Evolutionary conservation across 192 early-diverging fungal genomes (phyloP).

Genomic region (Mortierella hygrophila): DNA sequence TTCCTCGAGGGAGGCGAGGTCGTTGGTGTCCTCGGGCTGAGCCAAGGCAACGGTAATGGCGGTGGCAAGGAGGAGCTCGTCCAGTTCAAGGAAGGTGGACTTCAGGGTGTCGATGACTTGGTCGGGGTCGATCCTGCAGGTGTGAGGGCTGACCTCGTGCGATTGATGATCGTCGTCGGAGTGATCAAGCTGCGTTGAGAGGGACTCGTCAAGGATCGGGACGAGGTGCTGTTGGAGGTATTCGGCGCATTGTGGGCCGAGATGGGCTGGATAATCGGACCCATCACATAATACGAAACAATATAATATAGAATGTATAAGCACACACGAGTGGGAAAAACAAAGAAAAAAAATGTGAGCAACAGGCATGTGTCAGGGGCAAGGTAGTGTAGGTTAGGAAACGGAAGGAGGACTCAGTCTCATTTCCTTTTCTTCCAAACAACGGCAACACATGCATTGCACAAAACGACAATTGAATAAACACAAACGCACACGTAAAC

Average conservation of each 20-base stretch:
- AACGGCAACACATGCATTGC: too few species aligned
- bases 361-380: background rate
- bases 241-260: slow-evolving; percentile 52
- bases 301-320: background rate
- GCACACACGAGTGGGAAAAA: slow-evolving; percentile 5
- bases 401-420: too few species aligned
- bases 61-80: slow-evolving; percentile 45
- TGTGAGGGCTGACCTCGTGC: slow-evolving; percentile 16
- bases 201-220: slow-evolving; percentile 48
- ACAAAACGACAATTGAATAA: too few species aligned
- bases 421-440: too few species aligned
- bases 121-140: slow-evolving; percentile 45
- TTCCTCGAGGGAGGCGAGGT: slow-evolving; percentile 17
- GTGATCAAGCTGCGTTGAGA: slow-evolving; percentile 46
- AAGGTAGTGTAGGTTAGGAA: background rate
- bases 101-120: slow-evolving; percentile 54
- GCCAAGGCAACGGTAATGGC: slow-evolving; percentile 44
- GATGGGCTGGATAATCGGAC: slow-evolving; percentile 22
- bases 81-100: slow-evolving; percentile 47
- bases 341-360: background rate
- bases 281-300: background rate
- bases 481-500: too few species aligned
- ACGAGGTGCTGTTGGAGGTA: slow-evolving; percentile 50
- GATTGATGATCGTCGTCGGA: slow-evolving; percentile 32
- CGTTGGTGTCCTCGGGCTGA: slow-evolving; percentile 28